phyloP scores from a whole-genome alignment of 371 early-diverging fungal genomes.

The Circinella umbellata region DNA sequence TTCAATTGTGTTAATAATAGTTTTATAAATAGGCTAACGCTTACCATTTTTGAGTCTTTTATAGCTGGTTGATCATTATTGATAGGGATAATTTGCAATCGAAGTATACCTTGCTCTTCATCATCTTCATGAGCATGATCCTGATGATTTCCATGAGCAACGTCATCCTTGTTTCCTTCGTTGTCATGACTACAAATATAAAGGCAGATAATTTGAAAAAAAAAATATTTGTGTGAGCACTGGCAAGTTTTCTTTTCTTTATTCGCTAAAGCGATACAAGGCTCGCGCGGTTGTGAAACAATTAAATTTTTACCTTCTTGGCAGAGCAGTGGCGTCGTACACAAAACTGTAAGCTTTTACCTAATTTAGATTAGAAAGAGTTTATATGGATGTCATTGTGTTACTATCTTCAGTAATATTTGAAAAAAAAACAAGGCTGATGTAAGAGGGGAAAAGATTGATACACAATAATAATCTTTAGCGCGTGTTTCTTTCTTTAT shows the following conservation, averaged over 20 bases:
- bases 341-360: constrained; percentile 53
- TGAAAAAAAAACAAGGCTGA: no score
- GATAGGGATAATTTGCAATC: constrained; percentile 38
- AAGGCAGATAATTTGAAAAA: background rate
- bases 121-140: background rate
- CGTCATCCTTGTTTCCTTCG: no score
- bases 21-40: no score
- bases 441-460: background rate
- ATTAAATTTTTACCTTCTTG: constrained; percentile 2
- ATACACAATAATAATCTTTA: background rate
- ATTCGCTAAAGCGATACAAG: background rate
- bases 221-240: background rate
- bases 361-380: constrained; percentile 16
- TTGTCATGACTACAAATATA: no score
- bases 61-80: constrained; percentile 13
- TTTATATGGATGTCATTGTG: background rate
- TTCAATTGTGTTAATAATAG: background rate
- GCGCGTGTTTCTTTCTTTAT: constrained; percentile 14
- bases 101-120: constrained; percentile 16
- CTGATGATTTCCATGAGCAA: background rate
- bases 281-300: constrained; percentile 5
- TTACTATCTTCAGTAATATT: background rate
- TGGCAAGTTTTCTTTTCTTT: no score
- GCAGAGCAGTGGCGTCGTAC: constrained; percentile 17
- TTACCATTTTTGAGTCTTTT: constrained; percentile 57